These are phyloP conservation scores for Penicillium longicatenatum DNA, from an alignment of 495 filamentous ascomycete genomes.

Conservation along the genomic window DNA sequence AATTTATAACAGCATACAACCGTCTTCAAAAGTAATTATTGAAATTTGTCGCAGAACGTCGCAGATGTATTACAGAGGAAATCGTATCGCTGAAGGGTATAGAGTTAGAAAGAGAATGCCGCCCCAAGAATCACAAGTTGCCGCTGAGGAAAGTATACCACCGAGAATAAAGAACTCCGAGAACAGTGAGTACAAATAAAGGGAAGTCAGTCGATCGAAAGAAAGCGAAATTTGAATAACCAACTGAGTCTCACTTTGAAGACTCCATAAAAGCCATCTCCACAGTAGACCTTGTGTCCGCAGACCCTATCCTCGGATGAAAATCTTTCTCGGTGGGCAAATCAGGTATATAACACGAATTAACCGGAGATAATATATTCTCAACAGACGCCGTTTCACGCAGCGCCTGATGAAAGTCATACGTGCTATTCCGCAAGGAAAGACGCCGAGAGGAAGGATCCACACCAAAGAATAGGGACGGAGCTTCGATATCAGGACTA, in stretches of 20 bases:
- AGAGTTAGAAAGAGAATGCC: constrained; percentile 4
- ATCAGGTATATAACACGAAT: background rate
- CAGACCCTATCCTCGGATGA: constrained; percentile 3
- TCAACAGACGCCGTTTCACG: constrained; percentile 18
- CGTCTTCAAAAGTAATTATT: too few relatives aligned
- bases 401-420: constrained; percentile 24
- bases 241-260: background rate
- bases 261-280: constrained; percentile 5
- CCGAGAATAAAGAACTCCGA: background rate
- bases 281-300: constrained; percentile 9
- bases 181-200: background rate
- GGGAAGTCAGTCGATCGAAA: background rate
- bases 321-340: background rate
- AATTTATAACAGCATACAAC: too few relatives aligned
- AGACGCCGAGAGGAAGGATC: background rate
- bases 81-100: constrained; percentile 6
- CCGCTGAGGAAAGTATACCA: background rate
- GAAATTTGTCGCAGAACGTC: background rate
- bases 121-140: background rate
- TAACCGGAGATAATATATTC: background rate
- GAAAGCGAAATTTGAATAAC: background rate
- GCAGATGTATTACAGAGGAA: background rate
- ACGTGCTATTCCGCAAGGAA: constrained; percentile 12
- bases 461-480: background rate
- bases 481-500: background rate